Conservation (phyloP, 345 rosid species). For the Jatropha curcas region DNA sequence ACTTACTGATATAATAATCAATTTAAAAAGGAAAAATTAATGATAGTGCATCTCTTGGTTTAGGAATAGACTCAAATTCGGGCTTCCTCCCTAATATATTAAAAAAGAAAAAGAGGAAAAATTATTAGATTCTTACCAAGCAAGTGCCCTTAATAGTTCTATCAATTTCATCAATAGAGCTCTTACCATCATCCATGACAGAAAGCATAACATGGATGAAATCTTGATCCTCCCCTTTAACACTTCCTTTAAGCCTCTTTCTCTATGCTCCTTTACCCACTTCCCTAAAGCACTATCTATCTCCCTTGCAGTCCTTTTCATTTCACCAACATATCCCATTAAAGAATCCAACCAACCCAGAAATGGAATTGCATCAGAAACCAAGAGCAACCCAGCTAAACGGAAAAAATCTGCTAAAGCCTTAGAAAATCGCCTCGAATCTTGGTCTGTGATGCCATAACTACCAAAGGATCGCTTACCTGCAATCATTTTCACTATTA, state of each 20-base stretch:
- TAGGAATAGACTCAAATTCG: no score
- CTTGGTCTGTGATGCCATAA: background rate
- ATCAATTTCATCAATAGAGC: constrained; percentile 13
- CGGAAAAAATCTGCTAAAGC: constrained; percentile 26
- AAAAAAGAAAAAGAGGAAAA: no score
- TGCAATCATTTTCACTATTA: constrained; percentile 32
- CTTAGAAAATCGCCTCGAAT: constrained; percentile 22
- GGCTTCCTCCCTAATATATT: no score
- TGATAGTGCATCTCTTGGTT: no score
- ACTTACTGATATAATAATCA: no score
- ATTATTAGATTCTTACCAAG: constrained; percentile 20
- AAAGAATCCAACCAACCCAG: constrained; percentile 39
- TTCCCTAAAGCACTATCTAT: constrained; percentile 39
- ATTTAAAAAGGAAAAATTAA: no score
- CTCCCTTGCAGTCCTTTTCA: constrained; percentile 39
- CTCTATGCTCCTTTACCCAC: constrained; percentile 43
- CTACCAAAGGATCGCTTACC: constrained; percentile 25
- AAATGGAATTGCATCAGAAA: constrained; percentile 34
- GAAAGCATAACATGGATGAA: constrained; percentile 34
- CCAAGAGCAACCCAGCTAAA: constrained; percentile 21
- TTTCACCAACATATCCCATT: constrained; percentile 25
- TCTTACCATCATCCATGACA: constrained; percentile 12
- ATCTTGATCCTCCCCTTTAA: constrained; percentile 23
- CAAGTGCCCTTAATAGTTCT: constrained; percentile 24
- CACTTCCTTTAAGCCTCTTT: constrained; percentile 13